Base-by-base conservation (phyloP, 2,329 filamentous ascomycete genomes). In the Fusarium incarnatum region DNA sequence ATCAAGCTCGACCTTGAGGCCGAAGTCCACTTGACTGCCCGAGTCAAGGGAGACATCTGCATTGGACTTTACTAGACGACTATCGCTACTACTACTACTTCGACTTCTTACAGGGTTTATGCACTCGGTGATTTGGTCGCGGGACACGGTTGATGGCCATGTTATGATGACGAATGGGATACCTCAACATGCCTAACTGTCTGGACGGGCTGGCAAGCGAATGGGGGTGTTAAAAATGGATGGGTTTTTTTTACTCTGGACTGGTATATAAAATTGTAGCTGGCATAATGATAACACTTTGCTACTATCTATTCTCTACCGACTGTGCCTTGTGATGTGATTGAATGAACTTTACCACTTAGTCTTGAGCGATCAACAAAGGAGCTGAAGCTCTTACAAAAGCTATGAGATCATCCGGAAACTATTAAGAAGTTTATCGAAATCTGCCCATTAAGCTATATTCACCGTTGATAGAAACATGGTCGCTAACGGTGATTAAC, bases 1-100 rank as follows among this genome's bases (percentile, higher is more conserved):
- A 89, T 89, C 80, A 89, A 90, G 81, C 81, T 90, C 37, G 88
- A 90, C 75, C 79, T 89, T 22, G 87, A 90, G 76, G 87, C 87
- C 16, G 87, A 89, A 76, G 85, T 89, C 45, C 87, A 90, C 76
- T 78, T 89, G 68, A 89, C 87, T 20, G 87, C 88, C 50, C 79
- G 87, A 54, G 82, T 89, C 64, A 82, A 86, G 48, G 87, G 88
- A 82, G 88, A 90, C 76, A 88, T 89, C 73, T 83, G 85, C 22
- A 83, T 90, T 47, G 74, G 74, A 49, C 74, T 76, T 28, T 76
- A 76, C 73, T 76, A 75, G 60, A 44, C 45, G 20, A 27, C 28
- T 30, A 8, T 25, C 27, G 25, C 32, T 20, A 32, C 52, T 22
- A 32, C 55, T 49, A 44, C 25, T 45, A 7, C 23, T 56, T 46